Conservation (phyloP, 495 filamentous ascomycete species). For the Neurospora africana region DNA sequence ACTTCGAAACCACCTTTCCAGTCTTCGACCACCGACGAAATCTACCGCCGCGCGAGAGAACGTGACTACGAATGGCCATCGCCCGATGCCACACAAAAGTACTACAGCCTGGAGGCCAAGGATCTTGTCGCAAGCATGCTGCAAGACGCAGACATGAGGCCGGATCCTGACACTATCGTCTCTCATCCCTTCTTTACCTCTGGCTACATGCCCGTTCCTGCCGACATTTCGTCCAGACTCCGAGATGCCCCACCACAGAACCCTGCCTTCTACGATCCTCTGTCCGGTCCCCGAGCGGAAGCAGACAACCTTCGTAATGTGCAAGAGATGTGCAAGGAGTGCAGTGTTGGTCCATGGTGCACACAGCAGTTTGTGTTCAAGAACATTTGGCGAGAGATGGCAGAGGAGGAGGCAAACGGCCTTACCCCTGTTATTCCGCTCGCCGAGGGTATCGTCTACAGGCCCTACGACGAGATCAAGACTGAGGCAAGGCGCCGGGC, state of each 20-base stretch:
- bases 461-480: conserved; percentile 37
- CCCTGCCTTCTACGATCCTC: conserved; percentile 29
- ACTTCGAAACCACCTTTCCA: conserved; percentile 79
- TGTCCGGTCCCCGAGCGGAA: conserved; percentile 7
- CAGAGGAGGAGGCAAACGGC: conserved; percentile 58
- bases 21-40: conserved; percentile 74
- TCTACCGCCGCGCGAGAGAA: conserved; percentile 65
- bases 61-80: conserved; percentile 70
- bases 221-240: conserved; percentile 41
- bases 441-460: conserved; percentile 57
- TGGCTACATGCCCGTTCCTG: conserved; percentile 43
- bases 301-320: conserved; percentile 26
- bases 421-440: conserved; percentile 61
- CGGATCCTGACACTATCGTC: conserved; percentile 70
- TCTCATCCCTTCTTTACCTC: conserved; percentile 70
- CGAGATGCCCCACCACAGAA: conserved; percentile 38
- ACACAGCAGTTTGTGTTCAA: conserved; percentile 34
- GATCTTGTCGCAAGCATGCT: conserved; percentile 67
- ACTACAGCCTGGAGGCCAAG: conserved; percentile 55
- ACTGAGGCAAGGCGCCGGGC: conserved; percentile 25
- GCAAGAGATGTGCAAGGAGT: conserved; percentile 32
- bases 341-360: conserved; percentile 42
- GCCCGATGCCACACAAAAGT: conserved; percentile 35
- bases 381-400: conserved; percentile 57
- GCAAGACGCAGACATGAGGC: conserved; percentile 60